Evolutionary conservation across 2,329 filamentous ascomycete species (phyloP), one percentile per base, ranked within the genome.

Genomic region (Pseudonectria buxi): DNA sequence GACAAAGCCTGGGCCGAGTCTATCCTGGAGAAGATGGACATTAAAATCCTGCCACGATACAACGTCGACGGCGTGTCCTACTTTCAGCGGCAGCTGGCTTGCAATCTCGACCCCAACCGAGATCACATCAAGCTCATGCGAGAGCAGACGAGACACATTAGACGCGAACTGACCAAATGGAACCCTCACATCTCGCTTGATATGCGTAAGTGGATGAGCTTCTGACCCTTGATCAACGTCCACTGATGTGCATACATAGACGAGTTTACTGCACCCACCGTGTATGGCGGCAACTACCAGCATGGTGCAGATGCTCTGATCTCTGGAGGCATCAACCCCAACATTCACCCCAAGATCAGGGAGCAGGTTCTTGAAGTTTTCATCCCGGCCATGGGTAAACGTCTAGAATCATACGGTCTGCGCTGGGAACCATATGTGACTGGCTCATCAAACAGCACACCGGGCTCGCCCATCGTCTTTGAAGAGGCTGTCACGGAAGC

Each of bases 381-480:
- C 22, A 41, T 44, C 7, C 50, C 42, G 0, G 34, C 34, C 31
- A 44, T 56, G 7, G 53, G 46, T 1, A 37, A 35, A 6, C 41
- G 41, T 0, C 48, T 55, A 33, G 52, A 55, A 12, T 40, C 32
- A 7, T 37, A 33, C 4, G 44, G 43, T 1, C 25, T 56, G 2
- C 50, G 53, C 3, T 54, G 46, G 46, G 49, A 49, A 5, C 51
- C 53, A 3, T 56, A 56, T n/a, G 43, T 56, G 11, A 49, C 45
- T 0, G 51, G 47, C 2, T 35, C 38, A 7, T 24, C 39, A 5
- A 36, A 33, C 35, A 28, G 1, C 27, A 37, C 11, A 28, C 39
- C 4, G 33, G 47, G 7, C 36, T 38, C 33, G 14, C 37, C 47
- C 6, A 24, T 55, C 6, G 35, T 44, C 2, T 52, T 57, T 7